These are phyloP conservation scores for Phalaenopsis hybrid DNA, from an alignment of 116 monocot genomes.

Conservation along the genomic window DNA sequence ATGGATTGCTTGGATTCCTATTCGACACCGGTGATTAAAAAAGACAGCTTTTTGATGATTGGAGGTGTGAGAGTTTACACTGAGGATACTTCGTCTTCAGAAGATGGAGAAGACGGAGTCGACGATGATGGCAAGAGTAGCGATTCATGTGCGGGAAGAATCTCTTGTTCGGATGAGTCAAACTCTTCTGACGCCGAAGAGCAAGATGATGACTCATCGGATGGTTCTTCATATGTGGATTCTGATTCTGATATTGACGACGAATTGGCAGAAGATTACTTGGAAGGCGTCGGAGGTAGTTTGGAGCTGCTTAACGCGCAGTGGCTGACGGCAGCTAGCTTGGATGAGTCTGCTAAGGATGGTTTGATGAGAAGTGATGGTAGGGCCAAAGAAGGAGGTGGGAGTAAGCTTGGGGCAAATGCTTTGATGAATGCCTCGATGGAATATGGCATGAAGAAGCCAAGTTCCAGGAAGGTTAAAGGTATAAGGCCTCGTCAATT, in stretches of 20 bases:
- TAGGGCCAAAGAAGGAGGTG: constrained; percentile 18
- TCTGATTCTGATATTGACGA: constrained; percentile 47
- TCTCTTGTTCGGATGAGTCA: constrained; percentile 6
- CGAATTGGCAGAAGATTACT: constrained; percentile 64
- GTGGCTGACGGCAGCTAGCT: constrained; percentile 21
- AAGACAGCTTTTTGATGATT: constrained; percentile 48
- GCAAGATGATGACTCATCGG: constrained; percentile 21
- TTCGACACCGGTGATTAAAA: constrained; percentile 20
- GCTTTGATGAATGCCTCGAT: constrained; percentile 63
- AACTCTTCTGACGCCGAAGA: constrained; percentile 22
- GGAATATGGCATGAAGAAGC: constrained; percentile 66
- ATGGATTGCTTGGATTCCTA: constrained; percentile 10
- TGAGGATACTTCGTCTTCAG: constrained; percentile 64
- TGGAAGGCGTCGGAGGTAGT: constrained; percentile 75
- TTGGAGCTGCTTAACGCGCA: constrained; percentile 38
- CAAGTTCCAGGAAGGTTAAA: constrained; percentile 26
- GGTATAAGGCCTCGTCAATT: neutral
- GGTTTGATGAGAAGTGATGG: constrained; percentile 15
- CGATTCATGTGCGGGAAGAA: constrained; percentile 1
- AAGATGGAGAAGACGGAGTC: constrained; percentile 25
- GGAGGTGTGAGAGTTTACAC: constrained; percentile 71
- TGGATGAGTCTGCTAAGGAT: constrained; percentile 25
- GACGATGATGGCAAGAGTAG: constrained; percentile 7
- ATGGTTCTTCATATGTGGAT: constrained; percentile 18
- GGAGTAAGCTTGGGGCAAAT: constrained; percentile 31